phyloP scores from a whole-genome alignment of 2,329 filamentous ascomycete species.

The Venturiaceae sp. region DNA sequence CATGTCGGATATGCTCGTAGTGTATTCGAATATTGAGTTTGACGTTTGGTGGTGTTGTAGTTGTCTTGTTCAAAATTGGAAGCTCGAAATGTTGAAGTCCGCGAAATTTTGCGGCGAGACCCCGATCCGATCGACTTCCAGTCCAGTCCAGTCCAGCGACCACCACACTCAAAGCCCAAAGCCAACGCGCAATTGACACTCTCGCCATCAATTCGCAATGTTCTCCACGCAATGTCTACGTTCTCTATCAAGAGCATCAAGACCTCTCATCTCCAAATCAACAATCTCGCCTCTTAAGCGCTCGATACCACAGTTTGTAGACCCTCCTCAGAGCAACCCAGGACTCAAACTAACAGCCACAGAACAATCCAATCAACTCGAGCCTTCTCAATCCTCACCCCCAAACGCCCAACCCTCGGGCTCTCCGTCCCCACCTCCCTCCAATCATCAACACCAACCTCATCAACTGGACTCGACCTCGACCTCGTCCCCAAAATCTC shows the following conservation, averaged over 20 bases:
- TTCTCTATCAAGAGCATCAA: background rate
- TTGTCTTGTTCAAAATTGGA: background rate
- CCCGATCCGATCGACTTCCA: background rate
- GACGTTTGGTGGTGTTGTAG: background rate
- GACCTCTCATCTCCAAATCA: constrained; percentile 14
- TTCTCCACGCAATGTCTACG: background rate
- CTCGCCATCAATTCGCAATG: background rate
- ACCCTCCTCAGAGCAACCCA: background rate
- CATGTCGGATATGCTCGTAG: background rate
- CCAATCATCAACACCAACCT: constrained; percentile 12
- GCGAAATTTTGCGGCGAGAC: background rate
- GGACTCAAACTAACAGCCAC: background rate
- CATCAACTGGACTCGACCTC: constrained; percentile 14
- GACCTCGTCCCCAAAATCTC: constrained; percentile 26
- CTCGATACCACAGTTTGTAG: background rate
- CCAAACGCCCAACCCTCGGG: background rate
- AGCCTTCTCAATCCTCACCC: background rate
- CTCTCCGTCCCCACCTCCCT: constrained; percentile 5
- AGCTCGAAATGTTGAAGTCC: background rate
- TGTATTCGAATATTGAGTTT: background rate
- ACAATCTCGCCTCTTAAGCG: background rate
- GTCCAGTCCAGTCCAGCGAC: background rate
- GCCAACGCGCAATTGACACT: background rate
- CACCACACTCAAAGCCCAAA: background rate
- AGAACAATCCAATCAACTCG: background rate